These are phyloP conservation scores for Coemansia sp. DNA, from an alignment of 192 early-diverging fungal genomes.

Conservation along the genomic window DNA sequence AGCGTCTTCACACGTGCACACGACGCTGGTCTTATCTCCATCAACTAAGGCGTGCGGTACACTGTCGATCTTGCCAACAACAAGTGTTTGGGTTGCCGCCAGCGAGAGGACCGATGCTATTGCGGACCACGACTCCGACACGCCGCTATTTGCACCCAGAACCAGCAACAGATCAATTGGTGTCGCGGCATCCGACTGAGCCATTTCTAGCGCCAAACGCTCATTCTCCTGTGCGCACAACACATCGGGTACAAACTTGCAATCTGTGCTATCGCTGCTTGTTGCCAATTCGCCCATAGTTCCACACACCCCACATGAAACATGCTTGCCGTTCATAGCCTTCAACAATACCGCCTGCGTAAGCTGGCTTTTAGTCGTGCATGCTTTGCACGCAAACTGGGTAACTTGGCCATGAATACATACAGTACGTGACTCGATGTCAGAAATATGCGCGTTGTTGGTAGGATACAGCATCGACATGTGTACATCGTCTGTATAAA, in stretches of 20 bases:
- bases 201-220: conserved; percentile 11
- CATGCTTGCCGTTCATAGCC: conserved; percentile 16
- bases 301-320: conserved; percentile 34
- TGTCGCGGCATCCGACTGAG: conserved; percentile 16
- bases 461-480: conserved; percentile 7
- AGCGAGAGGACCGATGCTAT: conserved; percentile 10
- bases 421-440: conserved; percentile 24
- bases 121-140: conserved; percentile 11
- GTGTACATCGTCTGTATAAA: conserved; percentile 39
- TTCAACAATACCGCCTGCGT: conserved; percentile 46
- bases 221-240: conserved; percentile 11
- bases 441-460: conserved; percentile 9
- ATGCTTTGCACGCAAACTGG: conserved; percentile 29
- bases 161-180: conserved; percentile 27
- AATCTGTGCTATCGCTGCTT: not conserved
- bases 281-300: conserved; percentile 13
- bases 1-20: not conserved
- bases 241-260: conserved; percentile 28
- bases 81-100: conserved; percentile 14
- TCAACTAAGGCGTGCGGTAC: not conserved
- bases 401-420: conserved; percentile 24
- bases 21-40: not conserved
- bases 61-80: not conserved
- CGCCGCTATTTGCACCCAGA: conserved; percentile 9
- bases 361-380: conserved; percentile 29